These are phyloP conservation scores for Starmerella stellata DNA, from an alignment of 805 yeast species.

Conservation along the genomic window DNA sequence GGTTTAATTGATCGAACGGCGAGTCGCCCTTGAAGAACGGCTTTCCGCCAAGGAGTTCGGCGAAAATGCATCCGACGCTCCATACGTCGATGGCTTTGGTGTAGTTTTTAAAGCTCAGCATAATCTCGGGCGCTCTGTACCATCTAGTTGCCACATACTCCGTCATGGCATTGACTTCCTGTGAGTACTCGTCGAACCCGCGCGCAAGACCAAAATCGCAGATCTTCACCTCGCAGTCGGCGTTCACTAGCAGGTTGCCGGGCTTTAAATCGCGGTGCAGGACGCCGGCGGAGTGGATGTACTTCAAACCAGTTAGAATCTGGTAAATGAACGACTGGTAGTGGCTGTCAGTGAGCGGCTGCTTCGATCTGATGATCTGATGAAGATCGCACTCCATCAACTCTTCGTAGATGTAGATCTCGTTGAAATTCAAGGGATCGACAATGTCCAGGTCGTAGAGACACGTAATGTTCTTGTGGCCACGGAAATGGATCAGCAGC, in stretches of 20 bases:
- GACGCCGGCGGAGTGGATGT: slow-evolving; percentile 84
- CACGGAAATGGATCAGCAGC: slow-evolving; percentile 77
- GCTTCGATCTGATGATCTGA: slow-evolving; percentile 86
- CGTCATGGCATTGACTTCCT: slow-evolving; percentile 44
- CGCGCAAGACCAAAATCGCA: slow-evolving; percentile 89
- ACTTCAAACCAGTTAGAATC: slow-evolving; percentile 73
- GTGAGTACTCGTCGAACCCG: slow-evolving; percentile 32
- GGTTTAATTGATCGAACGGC: slow-evolving; percentile 74
- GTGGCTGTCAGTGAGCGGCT: slow-evolving; percentile 74
- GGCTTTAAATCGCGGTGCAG: slow-evolving; percentile 89
- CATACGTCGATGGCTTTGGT: slow-evolving; percentile 91
- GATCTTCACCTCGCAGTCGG: slow-evolving; percentile 83
- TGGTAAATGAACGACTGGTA: slow-evolving; percentile 87
- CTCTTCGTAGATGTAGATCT: slow-evolving; percentile 84
- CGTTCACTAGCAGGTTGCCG: slow-evolving; percentile 62
- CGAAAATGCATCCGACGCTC: slow-evolving; percentile 92
- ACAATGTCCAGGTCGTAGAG: slow-evolving; percentile 86
- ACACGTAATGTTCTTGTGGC: slow-evolving; percentile 92
- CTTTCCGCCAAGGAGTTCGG: slow-evolving; percentile 69
- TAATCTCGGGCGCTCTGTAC: slow-evolving; percentile 95
- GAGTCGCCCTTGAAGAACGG: slow-evolving; percentile 91
- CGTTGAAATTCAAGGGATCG: slow-evolving; percentile 63
- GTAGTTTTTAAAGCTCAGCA: slow-evolving; percentile 84
- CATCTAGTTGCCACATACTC: slow-evolving; percentile 96
- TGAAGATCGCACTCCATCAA: slow-evolving; percentile 98